Evolutionary conservation across 352 stramenopile genomes (phyloP).

Genomic region (Globisporangium recalcitrans): DNA sequence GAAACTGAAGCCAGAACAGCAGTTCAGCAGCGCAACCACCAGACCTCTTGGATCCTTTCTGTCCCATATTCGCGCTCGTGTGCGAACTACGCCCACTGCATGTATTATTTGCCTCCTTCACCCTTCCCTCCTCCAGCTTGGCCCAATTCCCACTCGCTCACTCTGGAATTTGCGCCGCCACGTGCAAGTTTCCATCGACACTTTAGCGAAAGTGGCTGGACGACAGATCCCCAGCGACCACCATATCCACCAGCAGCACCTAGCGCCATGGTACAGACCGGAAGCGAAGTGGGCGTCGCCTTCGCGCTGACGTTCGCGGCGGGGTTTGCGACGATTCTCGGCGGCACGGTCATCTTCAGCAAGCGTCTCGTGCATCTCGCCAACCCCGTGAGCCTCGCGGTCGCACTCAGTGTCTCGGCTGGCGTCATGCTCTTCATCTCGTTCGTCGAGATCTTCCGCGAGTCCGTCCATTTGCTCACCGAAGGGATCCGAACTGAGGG

Average conservation of each 20-base stretch:
- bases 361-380: slow-evolving; percentile 53
- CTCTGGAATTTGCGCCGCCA: not conserved
- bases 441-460: slow-evolving; percentile 59
- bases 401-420: slow-evolving; percentile 52
- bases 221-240: not conserved
- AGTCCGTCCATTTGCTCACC: slow-evolving; percentile 34
- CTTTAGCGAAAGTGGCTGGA: not conserved
- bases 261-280: slow-evolving; percentile 28
- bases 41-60: not conserved
- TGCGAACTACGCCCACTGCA: not conserved
- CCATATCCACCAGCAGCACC: not conserved
- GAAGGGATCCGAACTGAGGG: slow-evolving; percentile 30
- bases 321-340: slow-evolving; percentile 48
- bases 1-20: not conserved
- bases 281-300: slow-evolving; percentile 23
- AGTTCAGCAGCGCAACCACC: not conserved
- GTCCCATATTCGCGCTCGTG: not conserved
- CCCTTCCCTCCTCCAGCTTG: no score
- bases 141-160: not conserved
- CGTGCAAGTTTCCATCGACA: not conserved
- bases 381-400: slow-evolving; percentile 46
- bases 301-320: slow-evolving; percentile 57
- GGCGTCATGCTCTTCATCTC: slow-evolving; percentile 79
- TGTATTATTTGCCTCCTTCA: no score
- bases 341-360: slow-evolving; percentile 64